phyloP scores from a whole-genome alignment of 352 stramenopile species.

The Phytophthora tentaculata region DNA sequence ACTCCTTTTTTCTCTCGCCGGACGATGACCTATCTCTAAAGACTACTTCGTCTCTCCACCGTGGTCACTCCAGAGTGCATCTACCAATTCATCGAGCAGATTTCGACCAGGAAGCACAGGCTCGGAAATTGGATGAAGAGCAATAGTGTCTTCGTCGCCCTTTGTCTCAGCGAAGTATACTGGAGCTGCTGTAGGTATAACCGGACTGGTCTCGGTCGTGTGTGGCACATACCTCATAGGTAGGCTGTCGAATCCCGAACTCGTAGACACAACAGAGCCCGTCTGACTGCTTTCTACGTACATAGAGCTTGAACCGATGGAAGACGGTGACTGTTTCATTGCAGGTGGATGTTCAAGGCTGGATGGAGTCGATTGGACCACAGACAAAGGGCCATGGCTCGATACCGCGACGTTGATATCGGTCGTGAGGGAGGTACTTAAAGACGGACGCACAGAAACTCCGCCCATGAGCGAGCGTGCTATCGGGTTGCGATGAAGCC shows the following conservation, averaged over 20 bases:
- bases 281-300: neutral
- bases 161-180: slow-evolving; percentile 10
- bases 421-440: neutral
- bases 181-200: neutral
- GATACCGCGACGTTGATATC: slow-evolving; percentile 3
- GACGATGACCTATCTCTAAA: no score
- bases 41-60: neutral
- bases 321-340: neutral
- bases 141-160: neutral
- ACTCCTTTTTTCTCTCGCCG: no score
- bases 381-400: neutral
- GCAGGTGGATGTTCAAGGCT: neutral
- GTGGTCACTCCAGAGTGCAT: slow-evolving; percentile 18
- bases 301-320: neutral
- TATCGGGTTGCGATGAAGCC: slow-evolving; percentile 24
- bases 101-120: slow-evolving; percentile 4
- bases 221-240: slow-evolving; percentile 16
- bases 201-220: neutral
- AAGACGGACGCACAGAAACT: neutral
- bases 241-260: neutral
- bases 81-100: slow-evolving; percentile 19
- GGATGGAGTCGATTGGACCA: neutral
- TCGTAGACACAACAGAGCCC: neutral
- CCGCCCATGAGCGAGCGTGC: slow-evolving; percentile 22
- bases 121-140: slow-evolving; percentile 11